Conservation (phyloP, 441 rosid genomes). For the Manihot esculenta region DNA sequence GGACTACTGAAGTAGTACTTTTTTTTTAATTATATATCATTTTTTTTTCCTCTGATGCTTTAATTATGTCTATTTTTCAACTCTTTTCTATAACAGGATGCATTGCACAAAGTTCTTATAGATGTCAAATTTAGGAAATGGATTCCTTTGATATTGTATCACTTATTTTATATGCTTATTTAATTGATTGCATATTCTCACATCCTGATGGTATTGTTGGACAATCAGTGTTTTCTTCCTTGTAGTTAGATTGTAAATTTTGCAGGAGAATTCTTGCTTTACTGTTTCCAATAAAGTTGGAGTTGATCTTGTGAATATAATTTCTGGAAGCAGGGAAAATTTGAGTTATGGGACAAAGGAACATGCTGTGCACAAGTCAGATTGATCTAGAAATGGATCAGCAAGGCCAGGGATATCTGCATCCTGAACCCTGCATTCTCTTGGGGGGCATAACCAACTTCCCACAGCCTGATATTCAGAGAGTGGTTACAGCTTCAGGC, state of each 20-base stretch:
- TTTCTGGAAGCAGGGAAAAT: constrained; percentile 32
- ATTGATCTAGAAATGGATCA: constrained; percentile 57
- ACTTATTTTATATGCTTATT: background rate
- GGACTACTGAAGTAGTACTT: background rate
- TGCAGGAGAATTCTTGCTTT: background rate
- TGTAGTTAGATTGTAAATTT: background rate
- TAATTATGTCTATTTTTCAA: background rate
- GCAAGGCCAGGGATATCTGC: constrained; percentile 39
- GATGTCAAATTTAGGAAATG: background rate
- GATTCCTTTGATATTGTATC: background rate
- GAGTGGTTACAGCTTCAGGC: constrained; percentile 39
- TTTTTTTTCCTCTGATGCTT: background rate
- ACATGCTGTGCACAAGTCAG: constrained; percentile 42
- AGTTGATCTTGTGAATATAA: constrained; percentile 15
- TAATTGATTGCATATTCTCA: background rate
- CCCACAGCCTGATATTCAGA: constrained; percentile 49
- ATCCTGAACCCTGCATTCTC: constrained; percentile 51
- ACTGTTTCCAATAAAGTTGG: constrained; percentile 13
- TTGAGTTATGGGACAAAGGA: constrained; percentile 57
- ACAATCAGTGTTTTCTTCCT: background rate
- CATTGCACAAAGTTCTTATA: background rate
- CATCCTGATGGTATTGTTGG: background rate
- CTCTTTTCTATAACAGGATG: background rate
- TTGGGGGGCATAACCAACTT: constrained; percentile 45
- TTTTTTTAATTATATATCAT: background rate